Percentiles rank a stretch among this genome's conserved stretches.
phyloP scores from a whole-genome alignment of 106 monocot genomes.

The Allium cepa region DNA sequence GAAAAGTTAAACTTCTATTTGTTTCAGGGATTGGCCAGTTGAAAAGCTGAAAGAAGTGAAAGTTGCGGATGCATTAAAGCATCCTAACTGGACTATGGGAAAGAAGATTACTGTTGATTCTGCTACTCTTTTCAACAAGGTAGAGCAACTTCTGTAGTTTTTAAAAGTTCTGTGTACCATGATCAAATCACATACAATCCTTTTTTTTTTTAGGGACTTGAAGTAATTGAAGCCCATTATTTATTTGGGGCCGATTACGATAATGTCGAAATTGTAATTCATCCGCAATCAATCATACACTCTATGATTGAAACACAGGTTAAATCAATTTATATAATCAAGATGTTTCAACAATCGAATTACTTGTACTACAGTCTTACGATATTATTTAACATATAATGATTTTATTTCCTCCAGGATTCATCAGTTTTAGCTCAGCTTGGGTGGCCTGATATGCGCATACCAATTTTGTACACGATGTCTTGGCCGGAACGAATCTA shows the following conservation, averaged over 20 bases:
- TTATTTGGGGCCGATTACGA: conserved; percentile 92
- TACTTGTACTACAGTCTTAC: neutral
- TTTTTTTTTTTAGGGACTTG: conserved; percentile 53
- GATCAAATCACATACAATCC: neutral
- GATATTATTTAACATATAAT: neutral
- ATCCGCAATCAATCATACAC: conserved; percentile 97
- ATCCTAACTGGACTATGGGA: conserved; percentile 97
- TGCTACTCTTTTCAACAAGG: conserved; percentile 97
- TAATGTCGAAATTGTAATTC: conserved; percentile 86
- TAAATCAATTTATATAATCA: neutral
- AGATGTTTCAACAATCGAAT: no score
- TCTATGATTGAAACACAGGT: conserved; percentile 99
- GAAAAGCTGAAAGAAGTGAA: conserved; percentile 90
- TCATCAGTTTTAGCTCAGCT: conserved; percentile 91
- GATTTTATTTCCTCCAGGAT: conserved; percentile 43
- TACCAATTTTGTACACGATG: conserved; percentile 88
- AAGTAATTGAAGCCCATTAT: conserved; percentile 99
- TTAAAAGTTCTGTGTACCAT: neutral
- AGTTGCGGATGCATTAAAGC: conserved; percentile 94
- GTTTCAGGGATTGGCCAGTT: conserved; percentile 77
- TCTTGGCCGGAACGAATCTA: conserved; percentile 97
- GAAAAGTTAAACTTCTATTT: neutral
- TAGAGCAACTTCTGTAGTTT: neutral
- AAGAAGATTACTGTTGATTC: conserved; percentile 98
- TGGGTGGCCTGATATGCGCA: conserved; percentile 95